phyloP scores from a whole-genome alignment of 768 basidiomycete species.

The Xerocomus potaroensis region DNA sequence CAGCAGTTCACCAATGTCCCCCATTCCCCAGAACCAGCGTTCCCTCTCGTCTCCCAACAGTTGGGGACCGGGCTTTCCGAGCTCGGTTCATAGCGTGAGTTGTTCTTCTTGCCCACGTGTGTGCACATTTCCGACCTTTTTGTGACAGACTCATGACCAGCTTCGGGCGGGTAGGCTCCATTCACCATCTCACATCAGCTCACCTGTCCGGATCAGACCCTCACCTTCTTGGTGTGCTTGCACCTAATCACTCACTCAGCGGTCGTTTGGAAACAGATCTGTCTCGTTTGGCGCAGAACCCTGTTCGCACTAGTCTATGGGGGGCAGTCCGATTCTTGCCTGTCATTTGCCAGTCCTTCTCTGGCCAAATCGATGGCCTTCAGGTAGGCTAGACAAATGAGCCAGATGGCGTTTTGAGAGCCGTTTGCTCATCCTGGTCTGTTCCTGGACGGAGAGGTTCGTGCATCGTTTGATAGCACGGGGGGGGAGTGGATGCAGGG shows the following conservation, averaged over 20 bases:
- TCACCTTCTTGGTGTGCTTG: constrained; percentile 9
- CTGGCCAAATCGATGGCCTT: neutral
- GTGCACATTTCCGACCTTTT: neutral
- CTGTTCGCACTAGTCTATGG: neutral
- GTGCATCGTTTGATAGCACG: constrained; percentile 14
- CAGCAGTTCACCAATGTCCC: neutral
- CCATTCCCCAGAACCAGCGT: neutral
- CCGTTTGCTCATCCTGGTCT: constrained; percentile 2
- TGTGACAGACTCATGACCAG: constrained; percentile 1
- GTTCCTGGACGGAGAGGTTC: constrained; percentile 21
- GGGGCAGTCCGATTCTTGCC: neutral
- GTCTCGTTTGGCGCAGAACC: constrained; percentile 11
- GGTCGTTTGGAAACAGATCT: constrained; percentile 8
- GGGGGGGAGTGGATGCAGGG: neutral
- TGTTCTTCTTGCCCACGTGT: neutral
- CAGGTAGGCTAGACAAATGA: neutral
- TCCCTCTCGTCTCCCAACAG: constrained; percentile 8
- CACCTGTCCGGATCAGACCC: constrained; percentile 1
- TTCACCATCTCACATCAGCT: constrained; percentile 4
- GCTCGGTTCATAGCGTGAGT: constrained; percentile 12
- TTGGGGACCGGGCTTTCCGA: constrained; percentile 8
- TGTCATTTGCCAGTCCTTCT: neutral
- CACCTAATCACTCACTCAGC: constrained; percentile 17
- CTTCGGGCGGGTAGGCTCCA: neutral
- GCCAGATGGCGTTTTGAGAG: constrained; percentile 1